These are phyloP conservation scores for Sarcocystis neurona DNA, from an alignment of 169 alveolate species.

Conservation along the genomic window DNA sequence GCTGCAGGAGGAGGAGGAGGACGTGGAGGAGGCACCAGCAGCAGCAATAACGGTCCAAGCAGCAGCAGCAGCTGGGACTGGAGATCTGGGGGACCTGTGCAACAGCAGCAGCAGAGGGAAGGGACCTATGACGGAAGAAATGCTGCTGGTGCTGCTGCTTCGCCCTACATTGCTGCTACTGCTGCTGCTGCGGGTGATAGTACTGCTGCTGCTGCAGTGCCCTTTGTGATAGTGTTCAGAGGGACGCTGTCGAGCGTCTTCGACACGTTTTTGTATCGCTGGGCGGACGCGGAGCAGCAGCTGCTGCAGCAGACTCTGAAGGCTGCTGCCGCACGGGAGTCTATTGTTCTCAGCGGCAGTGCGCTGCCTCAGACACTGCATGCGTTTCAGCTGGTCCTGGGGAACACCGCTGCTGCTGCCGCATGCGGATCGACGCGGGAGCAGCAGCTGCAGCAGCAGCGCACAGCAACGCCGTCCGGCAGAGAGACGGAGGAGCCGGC, in stretches of 20 bases:
- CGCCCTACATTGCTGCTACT: no score
- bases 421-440: not conserved
- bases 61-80: no score
- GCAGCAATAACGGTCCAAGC: no score
- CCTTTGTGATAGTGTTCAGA: not conserved
- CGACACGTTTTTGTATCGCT: not conserved
- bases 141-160: no score
- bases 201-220: no score
- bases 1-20: no score
- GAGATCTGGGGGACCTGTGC: not conserved
- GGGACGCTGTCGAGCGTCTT: constrained; percentile 3
- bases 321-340: no score
- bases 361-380: not conserved
- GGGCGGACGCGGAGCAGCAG: not conserved
- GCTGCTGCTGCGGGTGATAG: no score
- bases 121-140: no score
- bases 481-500: not conserved
- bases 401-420: not conserved
- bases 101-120: not conserved
- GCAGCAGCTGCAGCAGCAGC: not conserved
- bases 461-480: not conserved
- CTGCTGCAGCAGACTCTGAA: not conserved
- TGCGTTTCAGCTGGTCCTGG: not conserved
- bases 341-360: not conserved
- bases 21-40: no score